phyloP scores from a whole-genome alignment of 257 asterid species.

The Scutellaria barbata region DNA sequence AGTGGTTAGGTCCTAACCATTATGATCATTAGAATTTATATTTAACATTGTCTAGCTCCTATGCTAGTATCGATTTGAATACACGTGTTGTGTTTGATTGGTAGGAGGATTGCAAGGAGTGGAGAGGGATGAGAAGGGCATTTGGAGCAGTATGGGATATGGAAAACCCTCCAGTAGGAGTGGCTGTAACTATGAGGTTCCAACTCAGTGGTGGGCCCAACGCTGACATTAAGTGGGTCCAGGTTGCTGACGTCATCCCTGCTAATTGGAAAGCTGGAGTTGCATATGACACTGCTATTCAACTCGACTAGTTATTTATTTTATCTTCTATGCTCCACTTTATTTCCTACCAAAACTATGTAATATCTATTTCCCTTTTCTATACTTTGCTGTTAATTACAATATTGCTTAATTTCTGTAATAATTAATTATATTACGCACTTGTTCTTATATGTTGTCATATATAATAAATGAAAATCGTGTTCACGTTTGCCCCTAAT shows the following conservation, averaged over 20 bases:
- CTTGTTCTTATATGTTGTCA: too few relatives aligned
- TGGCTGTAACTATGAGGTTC: conserved; percentile 49
- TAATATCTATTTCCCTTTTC: background rate
- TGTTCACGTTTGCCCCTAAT: too few relatives aligned
- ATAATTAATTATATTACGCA: too few relatives aligned
- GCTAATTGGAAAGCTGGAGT: conserved; percentile 70
- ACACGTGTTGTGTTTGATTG: too few relatives aligned
- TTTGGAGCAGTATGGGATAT: conserved; percentile 71
- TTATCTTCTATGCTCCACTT: background rate
- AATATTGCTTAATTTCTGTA: too few relatives aligned
- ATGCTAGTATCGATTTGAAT: too few relatives aligned
- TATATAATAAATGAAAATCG: too few relatives aligned
- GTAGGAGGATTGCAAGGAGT: conserved; percentile 69
- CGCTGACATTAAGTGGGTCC: conserved; percentile 51
- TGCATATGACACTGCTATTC: conserved; percentile 64
- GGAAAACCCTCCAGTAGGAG: conserved; percentile 62
- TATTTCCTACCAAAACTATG: background rate
- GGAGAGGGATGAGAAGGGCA: conserved; percentile 70
- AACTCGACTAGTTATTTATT: conserved; percentile 38
- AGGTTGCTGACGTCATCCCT: conserved; percentile 48
- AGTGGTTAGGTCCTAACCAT: too few relatives aligned
- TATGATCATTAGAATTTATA: too few relatives aligned
- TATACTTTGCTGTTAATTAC: too few relatives aligned
- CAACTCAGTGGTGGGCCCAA: conserved; percentile 41
- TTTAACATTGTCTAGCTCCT: too few relatives aligned